phyloP scores from a whole-genome alignment of 306 rosid species.

The Geum urbanum region DNA sequence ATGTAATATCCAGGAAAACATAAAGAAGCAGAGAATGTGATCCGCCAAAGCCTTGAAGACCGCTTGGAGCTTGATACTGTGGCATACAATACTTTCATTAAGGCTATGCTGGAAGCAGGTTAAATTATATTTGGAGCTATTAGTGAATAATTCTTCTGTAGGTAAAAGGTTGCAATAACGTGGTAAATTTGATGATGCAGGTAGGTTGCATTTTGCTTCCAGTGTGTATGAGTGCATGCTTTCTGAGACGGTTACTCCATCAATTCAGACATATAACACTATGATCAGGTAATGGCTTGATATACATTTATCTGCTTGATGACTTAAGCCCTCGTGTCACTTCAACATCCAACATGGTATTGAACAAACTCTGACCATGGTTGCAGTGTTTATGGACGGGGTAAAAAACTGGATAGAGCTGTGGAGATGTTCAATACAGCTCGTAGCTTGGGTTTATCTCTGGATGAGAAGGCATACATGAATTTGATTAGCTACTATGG shows the following conservation, averaged over 20 bases:
- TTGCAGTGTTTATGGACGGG: conserved; percentile 81
- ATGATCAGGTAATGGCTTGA: conserved; percentile 68
- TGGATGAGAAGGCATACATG: conserved; percentile 72
- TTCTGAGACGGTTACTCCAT: conserved; percentile 55
- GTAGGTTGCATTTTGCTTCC: conserved; percentile 68
- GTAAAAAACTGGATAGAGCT: conserved; percentile 72
- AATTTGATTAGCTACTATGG: conserved; percentile 84
- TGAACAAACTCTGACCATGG: conserved; percentile 3
- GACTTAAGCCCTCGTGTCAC: not conserved
- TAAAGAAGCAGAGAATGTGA: conserved; percentile 61
- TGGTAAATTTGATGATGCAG: conserved; percentile 37
- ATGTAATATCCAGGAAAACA: conserved; percentile 55
- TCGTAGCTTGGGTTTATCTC: conserved; percentile 37
- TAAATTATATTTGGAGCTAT: not conserved
- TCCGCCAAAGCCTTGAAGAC: conserved; percentile 50
- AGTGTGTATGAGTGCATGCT: conserved; percentile 65
- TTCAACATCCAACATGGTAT: not conserved
- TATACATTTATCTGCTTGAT: not conserved
- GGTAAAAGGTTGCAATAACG: conserved; percentile 32
- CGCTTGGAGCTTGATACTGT: conserved; percentile 76
- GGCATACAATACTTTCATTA: conserved; percentile 88
- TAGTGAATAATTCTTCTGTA: conserved; percentile 10
- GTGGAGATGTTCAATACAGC: conserved; percentile 71
- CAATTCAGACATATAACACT: conserved; percentile 84
- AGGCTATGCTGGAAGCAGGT: conserved; percentile 94